Evolutionary conservation across 805 yeast species (phyloP), one percentile per base, ranked within the genome.

Genomic region (Millerozyma miso): DNA sequence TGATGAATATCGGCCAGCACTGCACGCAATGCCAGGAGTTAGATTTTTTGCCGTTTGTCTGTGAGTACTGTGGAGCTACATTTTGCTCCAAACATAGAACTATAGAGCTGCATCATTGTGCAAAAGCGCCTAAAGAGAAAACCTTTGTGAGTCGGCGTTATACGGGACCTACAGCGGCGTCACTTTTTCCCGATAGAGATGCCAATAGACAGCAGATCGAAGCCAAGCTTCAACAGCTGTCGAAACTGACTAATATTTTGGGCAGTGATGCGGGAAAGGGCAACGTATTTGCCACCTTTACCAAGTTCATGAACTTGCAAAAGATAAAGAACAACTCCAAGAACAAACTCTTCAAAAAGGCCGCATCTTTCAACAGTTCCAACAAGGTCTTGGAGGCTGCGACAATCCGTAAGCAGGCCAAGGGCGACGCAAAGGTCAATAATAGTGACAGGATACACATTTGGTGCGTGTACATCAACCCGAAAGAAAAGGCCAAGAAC

Each of bases 1-100:
- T 80, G 48, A 62, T 81, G 58, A 75, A 81, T 38, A 71, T 81
- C 4, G 86, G 86, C n/a, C 59, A 71, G 44, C 77, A 79, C 51
- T 81, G 86, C 56, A 51, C 57, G 19, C 60, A 69, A 14, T 81
- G 86, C 54, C 63, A 71, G 37, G 67, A 65, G 46, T 60, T 79
- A 4, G 86, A 81, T 54, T 81, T 80, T 48, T 60, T 81, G 20
- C 86, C 86, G 14, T 80, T 71, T 53, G 58, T 58, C 14, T 81
- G 86, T 54, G 74, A 72, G 35, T 68, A 65, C 40, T 76, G 81
- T 52, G 53, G 67, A 8, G 49, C 54, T 18, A 59, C 68, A 2
- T 80, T 57, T 51, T 80, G 86, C 52, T 64, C 73, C 7, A 69
- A 72, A 34, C 86, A 80, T 53, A 52, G 82, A 35, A 52, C 55